phyloP scores from a whole-genome alignment of 495 filamentous ascomycete species.

The Jackrogersella minutella region DNA sequence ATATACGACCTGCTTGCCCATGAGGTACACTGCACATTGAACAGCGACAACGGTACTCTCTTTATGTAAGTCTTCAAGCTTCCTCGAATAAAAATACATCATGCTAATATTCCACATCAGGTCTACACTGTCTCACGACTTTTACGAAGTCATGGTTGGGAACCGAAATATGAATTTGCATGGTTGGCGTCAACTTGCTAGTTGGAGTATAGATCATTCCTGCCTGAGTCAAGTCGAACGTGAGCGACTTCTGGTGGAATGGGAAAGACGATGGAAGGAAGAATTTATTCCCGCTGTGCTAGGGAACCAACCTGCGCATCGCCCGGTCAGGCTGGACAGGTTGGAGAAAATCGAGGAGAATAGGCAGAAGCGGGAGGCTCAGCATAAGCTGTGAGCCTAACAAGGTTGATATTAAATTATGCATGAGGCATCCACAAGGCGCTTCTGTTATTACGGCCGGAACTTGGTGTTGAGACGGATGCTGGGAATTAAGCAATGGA shows the following conservation, averaged over 20 bases:
- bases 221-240: slow-evolving; percentile 52
- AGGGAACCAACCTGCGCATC: background rate
- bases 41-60: slow-evolving; percentile 63
- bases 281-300: slow-evolving; percentile 47
- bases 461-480: background rate
- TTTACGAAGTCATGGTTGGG: slow-evolving; percentile 64
- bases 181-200: slow-evolving; percentile 61
- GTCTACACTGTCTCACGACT: slow-evolving; percentile 64
- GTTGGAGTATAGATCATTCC: slow-evolving; percentile 63
- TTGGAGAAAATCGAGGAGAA: slow-evolving; percentile 13
- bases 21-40: slow-evolving; percentile 61
- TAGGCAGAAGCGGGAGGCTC: slow-evolving; percentile 6
- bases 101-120: slow-evolving; percentile 40
- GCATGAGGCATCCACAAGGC: slow-evolving; percentile 8
- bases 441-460: background rate
- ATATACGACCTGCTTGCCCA: slow-evolving; percentile 60
- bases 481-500: slow-evolving; percentile 8
- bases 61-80: slow-evolving; percentile 52
- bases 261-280: slow-evolving; percentile 54
- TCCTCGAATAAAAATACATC: background rate
- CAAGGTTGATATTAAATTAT: background rate
- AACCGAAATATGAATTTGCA: slow-evolving; percentile 59
- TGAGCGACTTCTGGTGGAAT: slow-evolving; percentile 45
- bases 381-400: slow-evolving; percentile 3
- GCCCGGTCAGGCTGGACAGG: slow-evolving; percentile 16